These are phyloP conservation scores for Yamadazyma songkhlaensis DNA, from an alignment of 1,139 yeast species.

Conservation along the genomic window DNA sequence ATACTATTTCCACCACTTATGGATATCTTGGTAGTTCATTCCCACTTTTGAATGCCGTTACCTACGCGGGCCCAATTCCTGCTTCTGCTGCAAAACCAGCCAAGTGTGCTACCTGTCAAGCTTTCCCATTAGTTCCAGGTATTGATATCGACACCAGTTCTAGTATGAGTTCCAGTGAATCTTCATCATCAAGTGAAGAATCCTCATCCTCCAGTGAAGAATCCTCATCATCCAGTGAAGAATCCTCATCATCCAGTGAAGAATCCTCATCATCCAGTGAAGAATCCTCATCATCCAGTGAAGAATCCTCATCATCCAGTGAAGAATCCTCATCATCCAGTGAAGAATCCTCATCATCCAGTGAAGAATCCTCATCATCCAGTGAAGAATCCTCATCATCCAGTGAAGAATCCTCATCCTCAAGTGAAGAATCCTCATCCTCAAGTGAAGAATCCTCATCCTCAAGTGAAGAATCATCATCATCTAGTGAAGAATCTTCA, in stretches of 20 bases:
- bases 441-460: slow-evolving; percentile 10
- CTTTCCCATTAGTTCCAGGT: slow-evolving; percentile 9
- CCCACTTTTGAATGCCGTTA: slow-evolving; percentile 8
- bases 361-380: slow-evolving; percentile 3
- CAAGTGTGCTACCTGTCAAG: slow-evolving; percentile 6
- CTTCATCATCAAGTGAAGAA: not conserved
- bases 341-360: not conserved
- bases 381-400: slow-evolving; percentile 4
- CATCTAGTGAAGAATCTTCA: slow-evolving; percentile 5
- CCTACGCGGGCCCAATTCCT: slow-evolving; percentile 10
- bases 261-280: not conserved
- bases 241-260: not conserved
- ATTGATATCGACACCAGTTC: slow-evolving; percentile 3
- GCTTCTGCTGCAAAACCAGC: slow-evolving; percentile 4
- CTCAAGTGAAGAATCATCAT: slow-evolving; percentile 12
- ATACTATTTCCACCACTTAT: slow-evolving; percentile 13
- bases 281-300: slow-evolving; percentile 1
- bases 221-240: slow-evolving; percentile 1
- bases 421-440: slow-evolving; percentile 9
- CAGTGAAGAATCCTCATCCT: slow-evolving; percentile 13
- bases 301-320: slow-evolving; percentile 2
- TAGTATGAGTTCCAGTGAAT: not conserved
- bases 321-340: slow-evolving; percentile 1
- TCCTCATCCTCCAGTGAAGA: not conserved
- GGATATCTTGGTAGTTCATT: slow-evolving; percentile 15